Conservation (phyloP, 345 rosid genomes). For the Arabis alpina region DNA sequence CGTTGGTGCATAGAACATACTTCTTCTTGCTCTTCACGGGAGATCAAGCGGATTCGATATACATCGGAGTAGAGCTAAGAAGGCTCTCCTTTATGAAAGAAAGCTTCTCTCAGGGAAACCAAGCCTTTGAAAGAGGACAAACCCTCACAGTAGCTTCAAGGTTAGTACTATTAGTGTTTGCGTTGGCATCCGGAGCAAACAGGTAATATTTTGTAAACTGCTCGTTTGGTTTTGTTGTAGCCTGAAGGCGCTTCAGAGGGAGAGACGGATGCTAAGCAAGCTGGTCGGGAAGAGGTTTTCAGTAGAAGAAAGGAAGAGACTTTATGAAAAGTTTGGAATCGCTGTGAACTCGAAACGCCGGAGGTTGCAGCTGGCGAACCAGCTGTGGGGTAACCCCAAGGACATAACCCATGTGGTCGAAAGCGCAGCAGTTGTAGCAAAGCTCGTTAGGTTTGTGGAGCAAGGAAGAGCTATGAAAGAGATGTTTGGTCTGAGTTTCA, state of each 20-base stretch:
- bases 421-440: constrained; percentile 81
- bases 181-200: background rate
- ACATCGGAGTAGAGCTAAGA: constrained; percentile 90
- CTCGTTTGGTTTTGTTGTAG: constrained; percentile 44
- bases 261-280: constrained; percentile 82
- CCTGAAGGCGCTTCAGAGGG: constrained; percentile 69
- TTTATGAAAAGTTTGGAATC: constrained; percentile 82
- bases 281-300: constrained; percentile 73
- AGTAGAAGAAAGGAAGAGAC: constrained; percentile 64
- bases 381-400: constrained; percentile 67
- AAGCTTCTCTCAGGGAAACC: constrained; percentile 66
- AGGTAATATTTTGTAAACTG: background rate
- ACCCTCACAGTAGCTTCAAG: constrained; percentile 71
- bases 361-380: constrained; percentile 71
- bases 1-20: constrained; percentile 89
- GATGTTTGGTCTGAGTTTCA: constrained; percentile 91
- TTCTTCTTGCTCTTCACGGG: constrained; percentile 94
- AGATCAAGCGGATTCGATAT: constrained; percentile 86
- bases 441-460: constrained; percentile 74
- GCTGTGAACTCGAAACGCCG: constrained; percentile 70
- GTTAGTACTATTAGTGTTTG: constrained; percentile 46
- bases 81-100: constrained; percentile 88
- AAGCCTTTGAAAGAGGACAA: constrained; percentile 59
- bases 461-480: constrained; percentile 82
- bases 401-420: constrained; percentile 63